Percentiles rank a stretch among this genome's conserved stretches.
These are phyloP conservation scores for Lodderomyces parapsilosis DNA, from an alignment of 1,139 yeast species.

Conservation along the genomic window DNA sequence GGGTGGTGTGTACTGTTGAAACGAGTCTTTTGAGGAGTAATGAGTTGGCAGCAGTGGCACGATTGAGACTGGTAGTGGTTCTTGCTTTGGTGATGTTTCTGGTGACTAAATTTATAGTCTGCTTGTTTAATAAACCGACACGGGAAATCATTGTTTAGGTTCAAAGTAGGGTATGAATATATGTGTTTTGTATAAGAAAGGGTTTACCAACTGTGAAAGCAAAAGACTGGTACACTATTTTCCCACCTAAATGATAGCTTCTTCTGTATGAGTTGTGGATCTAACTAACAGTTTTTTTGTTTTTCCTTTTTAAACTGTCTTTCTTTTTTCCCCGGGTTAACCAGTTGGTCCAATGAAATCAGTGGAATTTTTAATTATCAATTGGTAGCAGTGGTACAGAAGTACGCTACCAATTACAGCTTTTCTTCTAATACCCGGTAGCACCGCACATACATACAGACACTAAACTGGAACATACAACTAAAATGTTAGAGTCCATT, in stretches of 20 bases:
- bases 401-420: not conserved
- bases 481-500: no score
- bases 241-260: no score
- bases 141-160: conserved; percentile 16
- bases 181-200: not conserved
- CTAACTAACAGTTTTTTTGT: not conserved
- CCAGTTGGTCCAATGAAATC: not conserved
- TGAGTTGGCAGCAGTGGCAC: not conserved
- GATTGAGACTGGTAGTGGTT: not conserved
- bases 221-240: no score
- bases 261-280: no score
- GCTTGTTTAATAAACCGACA: conserved; percentile 16
- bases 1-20: conserved; percentile 60
- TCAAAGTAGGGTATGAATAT: not conserved
- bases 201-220: not conserved
- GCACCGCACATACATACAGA: no score
- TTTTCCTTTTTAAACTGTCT: no score
- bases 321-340: conserved; percentile 1
- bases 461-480: no score
- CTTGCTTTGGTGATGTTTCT: conserved; percentile 1
- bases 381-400: not conserved
- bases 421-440: no score
- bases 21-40: conserved; percentile 16
- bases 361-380: conserved; percentile 1
- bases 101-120: conserved; percentile 6